These are phyloP conservation scores for Blastobotrys illinoisensis DNA, from an alignment of 1,139 yeast genomes.

Conservation along the genomic window DNA sequence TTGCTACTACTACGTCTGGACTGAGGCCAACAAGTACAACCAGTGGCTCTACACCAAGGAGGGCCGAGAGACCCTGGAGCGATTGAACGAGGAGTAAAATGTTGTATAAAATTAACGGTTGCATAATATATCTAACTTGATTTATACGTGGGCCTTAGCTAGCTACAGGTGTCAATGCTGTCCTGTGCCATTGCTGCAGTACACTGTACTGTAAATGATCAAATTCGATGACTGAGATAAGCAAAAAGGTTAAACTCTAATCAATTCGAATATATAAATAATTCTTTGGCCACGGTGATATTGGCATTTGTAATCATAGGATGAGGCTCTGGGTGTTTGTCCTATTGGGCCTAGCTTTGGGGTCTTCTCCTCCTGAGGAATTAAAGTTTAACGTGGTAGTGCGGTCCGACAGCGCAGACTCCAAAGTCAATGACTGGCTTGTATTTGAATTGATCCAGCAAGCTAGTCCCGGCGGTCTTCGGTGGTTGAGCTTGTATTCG, in stretches of 20 bases:
- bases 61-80: constrained; percentile 52
- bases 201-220: no score
- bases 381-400: neutral
- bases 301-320: neutral
- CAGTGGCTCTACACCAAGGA: constrained; percentile 95
- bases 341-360: neutral
- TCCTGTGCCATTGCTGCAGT: no score
- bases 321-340: neutral
- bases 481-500: constrained; percentile 1
- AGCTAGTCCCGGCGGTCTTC: neutral
- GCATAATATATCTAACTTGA: constrained; percentile 2
- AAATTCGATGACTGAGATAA: neutral
- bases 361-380: neutral
- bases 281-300: neutral
- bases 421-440: neutral
- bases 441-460: neutral
- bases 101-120: constrained; percentile 1
- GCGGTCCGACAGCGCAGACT: neutral
- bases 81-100: constrained; percentile 21
- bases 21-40: constrained; percentile 80
- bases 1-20: constrained; percentile 84
- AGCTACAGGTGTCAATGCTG: no score
- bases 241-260: neutral
- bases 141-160: neutral
- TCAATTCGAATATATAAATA: neutral